Conservation (phyloP, 1,284 basidiomycete species). For the Leccinum pachyderme region DNA sequence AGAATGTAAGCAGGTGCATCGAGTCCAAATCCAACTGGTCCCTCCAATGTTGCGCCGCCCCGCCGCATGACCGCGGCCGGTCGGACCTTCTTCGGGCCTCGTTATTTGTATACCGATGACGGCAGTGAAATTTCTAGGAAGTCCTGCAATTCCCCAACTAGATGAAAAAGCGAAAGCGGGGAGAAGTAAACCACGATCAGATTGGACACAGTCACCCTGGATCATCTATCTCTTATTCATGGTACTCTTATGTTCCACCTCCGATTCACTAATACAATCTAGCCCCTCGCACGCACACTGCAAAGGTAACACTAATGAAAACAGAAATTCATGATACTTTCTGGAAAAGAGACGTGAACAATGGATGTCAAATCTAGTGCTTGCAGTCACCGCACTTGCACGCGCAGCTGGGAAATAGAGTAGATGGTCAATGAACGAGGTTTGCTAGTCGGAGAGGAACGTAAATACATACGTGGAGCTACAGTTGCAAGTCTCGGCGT, state of each 20-base stretch:
- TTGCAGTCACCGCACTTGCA: constrained; percentile 23
- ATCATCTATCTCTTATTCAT: too few relatives aligned
- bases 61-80: too few relatives aligned
- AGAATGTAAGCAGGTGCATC: too few relatives aligned
- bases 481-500: constrained; percentile 11
- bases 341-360: not conserved
- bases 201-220: not conserved
- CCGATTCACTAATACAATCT: not conserved
- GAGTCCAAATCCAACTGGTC: too few relatives aligned
- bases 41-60: too few relatives aligned
- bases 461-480: constrained; percentile 8
- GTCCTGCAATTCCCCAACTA: too few relatives aligned
- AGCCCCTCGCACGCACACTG: not conserved
- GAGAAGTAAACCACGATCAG: not conserved
- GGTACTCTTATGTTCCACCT: too few relatives aligned
- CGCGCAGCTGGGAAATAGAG: constrained; percentile 11
- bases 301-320: not conserved
- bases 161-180: not conserved
- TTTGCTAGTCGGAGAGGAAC: not conserved
- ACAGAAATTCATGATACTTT: not conserved
- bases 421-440: not conserved
- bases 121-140: too few relatives aligned
- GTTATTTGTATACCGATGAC: too few relatives aligned
- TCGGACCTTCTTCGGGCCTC: too few relatives aligned
- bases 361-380: constrained; percentile 7